Evolutionary conservation across 495 filamentous ascomycete species (phyloP), one percentile per base, ranked within the genome.

Genomic region (Diplogelasinospora grovesii): DNA sequence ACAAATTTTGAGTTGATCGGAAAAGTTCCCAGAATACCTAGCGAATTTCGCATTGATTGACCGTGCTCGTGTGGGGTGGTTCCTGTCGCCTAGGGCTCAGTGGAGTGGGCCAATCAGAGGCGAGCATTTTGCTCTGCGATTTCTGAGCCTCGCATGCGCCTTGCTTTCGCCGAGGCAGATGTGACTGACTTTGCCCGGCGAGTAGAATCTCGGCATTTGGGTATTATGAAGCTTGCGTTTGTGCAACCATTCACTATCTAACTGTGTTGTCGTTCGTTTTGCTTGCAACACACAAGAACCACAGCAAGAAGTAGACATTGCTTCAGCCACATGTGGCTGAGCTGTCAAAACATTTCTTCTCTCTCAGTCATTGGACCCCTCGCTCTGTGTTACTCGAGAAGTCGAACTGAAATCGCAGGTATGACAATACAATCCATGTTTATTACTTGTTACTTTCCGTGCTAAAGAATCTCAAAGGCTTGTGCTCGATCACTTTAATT

Each of bases 41-140:
- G 42, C 24, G 43, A 52, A 53, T 60, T 57, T 54, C 43, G 43
- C 46, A 56, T 57, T 60, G 52, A 37, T 44, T 43, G 40, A 38
- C 48, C 36, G 32, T 60, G 49, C 57, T 45, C 48, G 51, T 29
- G 34, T 21, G 22, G 41, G 29, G 39, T 37, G 31, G 19, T 13
- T 31, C 32, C 27, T 16, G 41, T n/a, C 41, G 25, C 24, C 45
- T 64, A 64, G 60, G 60, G 60, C 57, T 56, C 28, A 25, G 39
- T 21, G 41, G 24, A 10, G 24, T n/a, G 20, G 22, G 28, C 59
- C 43, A 59, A 55, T 55, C 29, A 46, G 24, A 19, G 4, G 15
- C n/a, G 22, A 22, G 26, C 8, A 2, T 10, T 11, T 5, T 10
- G 46, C 31, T n/a, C n/a, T n/a, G n/a, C n/a, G n/a, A n/a, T n/a